Conservation (phyloP, 78 protist genomes). For the Diacronema lutheri region DNA sequence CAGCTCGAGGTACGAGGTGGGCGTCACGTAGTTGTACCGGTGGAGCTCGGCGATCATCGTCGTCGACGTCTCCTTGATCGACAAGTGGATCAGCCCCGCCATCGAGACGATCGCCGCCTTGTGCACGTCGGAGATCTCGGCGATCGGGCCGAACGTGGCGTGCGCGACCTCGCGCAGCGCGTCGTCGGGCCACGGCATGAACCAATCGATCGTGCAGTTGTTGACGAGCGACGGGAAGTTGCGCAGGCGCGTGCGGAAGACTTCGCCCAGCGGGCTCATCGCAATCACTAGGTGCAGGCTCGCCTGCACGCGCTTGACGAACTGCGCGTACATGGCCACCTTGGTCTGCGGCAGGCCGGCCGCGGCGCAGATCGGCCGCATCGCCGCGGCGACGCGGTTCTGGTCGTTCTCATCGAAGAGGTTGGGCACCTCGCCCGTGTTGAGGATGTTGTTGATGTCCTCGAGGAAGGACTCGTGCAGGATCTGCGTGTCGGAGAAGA, state of each 20-base stretch:
- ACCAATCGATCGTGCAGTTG: constrained; percentile 89
- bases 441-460: constrained; percentile 80
- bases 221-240: constrained; percentile 83
- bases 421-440: constrained; percentile 89
- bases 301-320: constrained; percentile 49
- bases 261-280: constrained; percentile 83
- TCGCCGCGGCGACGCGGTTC: constrained; percentile 52
- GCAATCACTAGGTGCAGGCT: constrained; percentile 78
- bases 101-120: constrained; percentile 25
- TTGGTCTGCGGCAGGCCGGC: constrained; percentile 57
- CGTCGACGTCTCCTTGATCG: constrained; percentile 40
- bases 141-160: constrained; percentile 13
- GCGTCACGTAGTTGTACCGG: constrained; percentile 70
- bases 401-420: constrained; percentile 61
- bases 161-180: constrained; percentile 82
- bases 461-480: constrained; percentile 76
- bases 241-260: constrained; percentile 79
- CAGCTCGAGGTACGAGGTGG: constrained; percentile 73
- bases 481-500: constrained; percentile 88
- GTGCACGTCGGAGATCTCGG: not conserved
- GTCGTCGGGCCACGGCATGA: constrained; percentile 86
- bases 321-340: constrained; percentile 42
- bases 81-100: constrained; percentile 71
- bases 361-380: constrained; percentile 46
- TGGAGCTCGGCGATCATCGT: constrained; percentile 36